A percentile compares a stretch with the other conserved stretches of the same genome.
Conservation (phyloP, 1,284 basidiomycete genomes). For the Cryptococcus sp. region DNA sequence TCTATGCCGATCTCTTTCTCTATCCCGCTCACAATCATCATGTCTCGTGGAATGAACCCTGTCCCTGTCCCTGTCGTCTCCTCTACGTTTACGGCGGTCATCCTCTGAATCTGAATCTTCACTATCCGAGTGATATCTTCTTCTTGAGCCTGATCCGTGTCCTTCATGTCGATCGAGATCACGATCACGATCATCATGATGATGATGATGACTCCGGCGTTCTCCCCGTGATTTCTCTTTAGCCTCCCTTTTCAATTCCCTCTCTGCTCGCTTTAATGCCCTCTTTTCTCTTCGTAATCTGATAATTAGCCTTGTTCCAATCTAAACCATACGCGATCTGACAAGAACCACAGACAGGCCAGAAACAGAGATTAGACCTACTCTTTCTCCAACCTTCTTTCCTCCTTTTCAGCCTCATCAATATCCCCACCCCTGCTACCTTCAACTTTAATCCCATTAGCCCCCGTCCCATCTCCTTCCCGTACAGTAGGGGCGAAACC, state of each 20-base stretch:
- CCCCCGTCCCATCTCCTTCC: conserved; percentile 23
- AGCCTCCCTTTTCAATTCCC: conserved; percentile 37
- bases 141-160: too few species aligned
- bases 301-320: too few species aligned
- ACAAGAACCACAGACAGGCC: too few species aligned
- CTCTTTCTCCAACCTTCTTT: conserved; percentile 41
- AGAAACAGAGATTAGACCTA: conserved; percentile 32
- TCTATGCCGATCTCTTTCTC: conserved; percentile 10
- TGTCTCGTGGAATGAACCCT: too few species aligned
- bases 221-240: conserved; percentile 26
- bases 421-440: conserved; percentile 34
- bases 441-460: conserved; percentile 32
- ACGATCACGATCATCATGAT: too few species aligned
- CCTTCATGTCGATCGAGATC: too few species aligned
- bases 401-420: conserved; percentile 39
- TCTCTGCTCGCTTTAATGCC: conserved; percentile 37
- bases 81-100: conserved; percentile 5
- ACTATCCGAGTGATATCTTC: too few species aligned
- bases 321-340: neutral
- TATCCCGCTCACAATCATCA: too few species aligned
- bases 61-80: conserved; percentile 11
- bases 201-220: conserved; percentile 4
- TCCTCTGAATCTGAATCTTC: too few species aligned
- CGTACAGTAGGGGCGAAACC: conserved; percentile 46
- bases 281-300: conserved; percentile 42